Base-by-base conservation (phyloP, 2,329 filamentous ascomycete genomes). In the Hypoxylon sp. region DNA sequence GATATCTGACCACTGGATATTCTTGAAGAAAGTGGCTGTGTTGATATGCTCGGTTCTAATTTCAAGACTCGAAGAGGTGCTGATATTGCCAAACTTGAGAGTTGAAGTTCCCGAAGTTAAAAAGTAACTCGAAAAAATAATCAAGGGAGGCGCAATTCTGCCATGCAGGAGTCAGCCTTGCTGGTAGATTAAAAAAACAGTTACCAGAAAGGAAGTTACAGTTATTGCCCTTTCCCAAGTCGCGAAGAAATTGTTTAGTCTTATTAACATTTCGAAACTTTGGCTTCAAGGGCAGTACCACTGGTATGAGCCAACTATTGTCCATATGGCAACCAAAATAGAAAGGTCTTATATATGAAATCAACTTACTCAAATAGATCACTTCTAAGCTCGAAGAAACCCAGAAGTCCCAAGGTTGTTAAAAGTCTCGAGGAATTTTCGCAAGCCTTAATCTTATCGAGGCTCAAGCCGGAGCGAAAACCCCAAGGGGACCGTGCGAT, bases 291-390 rank as follows among this genome's bases (percentile, higher is more conserved):
- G 11, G 6, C 24, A 26, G 31, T 53, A 10, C 5, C 31, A 54
- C 37, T 24, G 31, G 13, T 31, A 53, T 47, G 26, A 61, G 35
- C 22, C n/a, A 19, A 47, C 31, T 31, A 44, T 29, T 47, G 2
- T 14, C 13, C 37, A 48, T 10, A 31, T n/a, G 10, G 13, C 14
- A 13, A 5, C 10, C 10, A 9, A 19, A 19, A 19, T 13, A 22
- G 14, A 48, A 29, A n/a, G 5, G 35, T 44, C 17, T 19, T 5
- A 31, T 17, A 35, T 33, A n/a, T 11, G n/a, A 39, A 35, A 19
- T 37, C 46, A 50, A 66, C 63, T 51, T 66, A 66, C 63, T 47
- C 17, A 6, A 8, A n/a, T 14, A 59, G 42, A n/a, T 11, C 13
- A 42, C 17, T 50, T 42, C 9, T 22, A 19, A 26, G 44, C 17